Evolutionary conservation across 2,329 filamentous ascomycete genomes (phyloP).

Genomic region (Pestalotiopsis sp.): DNA sequence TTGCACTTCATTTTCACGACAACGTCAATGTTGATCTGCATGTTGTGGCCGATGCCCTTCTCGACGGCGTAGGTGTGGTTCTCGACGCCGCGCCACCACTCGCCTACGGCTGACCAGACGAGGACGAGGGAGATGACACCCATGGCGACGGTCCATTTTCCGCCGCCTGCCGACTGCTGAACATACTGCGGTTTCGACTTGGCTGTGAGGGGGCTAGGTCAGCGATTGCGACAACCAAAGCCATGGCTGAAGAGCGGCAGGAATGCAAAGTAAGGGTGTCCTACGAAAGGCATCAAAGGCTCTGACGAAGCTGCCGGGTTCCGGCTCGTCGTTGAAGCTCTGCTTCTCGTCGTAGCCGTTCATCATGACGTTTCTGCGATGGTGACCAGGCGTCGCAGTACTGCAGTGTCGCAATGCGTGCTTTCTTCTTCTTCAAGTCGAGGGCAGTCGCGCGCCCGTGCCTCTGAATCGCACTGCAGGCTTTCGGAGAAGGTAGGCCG

Average conservation of each 20-base stretch:
- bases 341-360: conserved; percentile 71
- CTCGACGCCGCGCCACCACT: conserved; percentile 85
- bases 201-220: conserved; percentile 53
- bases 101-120: conserved; percentile 73
- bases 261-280: conserved; percentile 34
- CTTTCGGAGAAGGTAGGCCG: conserved; percentile 25
- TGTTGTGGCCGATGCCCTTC: conserved; percentile 81
- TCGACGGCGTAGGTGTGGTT: conserved; percentile 92
- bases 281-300: conserved; percentile 97
- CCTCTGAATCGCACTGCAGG: conserved; percentile 23
- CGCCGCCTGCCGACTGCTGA: conserved; percentile 80
- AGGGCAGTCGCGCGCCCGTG: conserved; percentile 5
- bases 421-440: background rate
- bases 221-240: conserved; percentile 13
- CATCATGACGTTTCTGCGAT: conserved; percentile 51
- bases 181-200: conserved; percentile 97
- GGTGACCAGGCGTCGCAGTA: background rate
- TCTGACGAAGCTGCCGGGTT: conserved; percentile 68
- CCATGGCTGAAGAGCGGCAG: background rate
- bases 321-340: conserved; percentile 76
- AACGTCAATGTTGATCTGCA: conserved; percentile 96
- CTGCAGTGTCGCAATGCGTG: conserved; percentile 8
- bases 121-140: conserved; percentile 74
- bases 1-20: conserved; percentile 86
- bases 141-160: conserved; percentile 91